phyloP scores from a whole-genome alignment of 345 rosid genomes.

The Carallia brachiata region DNA sequence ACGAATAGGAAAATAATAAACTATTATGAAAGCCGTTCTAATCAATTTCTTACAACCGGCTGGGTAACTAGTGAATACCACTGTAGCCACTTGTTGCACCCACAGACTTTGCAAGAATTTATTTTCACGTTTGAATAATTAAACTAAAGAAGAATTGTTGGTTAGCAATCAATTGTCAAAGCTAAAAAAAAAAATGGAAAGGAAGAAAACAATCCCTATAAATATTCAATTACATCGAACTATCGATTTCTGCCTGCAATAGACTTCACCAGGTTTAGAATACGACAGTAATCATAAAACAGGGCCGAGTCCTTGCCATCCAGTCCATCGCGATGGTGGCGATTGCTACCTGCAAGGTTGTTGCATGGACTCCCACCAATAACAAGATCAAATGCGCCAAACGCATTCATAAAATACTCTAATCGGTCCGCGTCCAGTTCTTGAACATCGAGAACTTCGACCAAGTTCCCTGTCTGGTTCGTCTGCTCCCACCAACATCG shows the following conservation, averaged over 20 bases:
- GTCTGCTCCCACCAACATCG: slow-evolving; percentile 92
- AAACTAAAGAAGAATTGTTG: too few relatives aligned
- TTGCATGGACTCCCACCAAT: slow-evolving; percentile 96
- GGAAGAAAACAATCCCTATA: too few relatives aligned
- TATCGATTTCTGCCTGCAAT: slow-evolving; percentile 22
- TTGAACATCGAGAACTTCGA: slow-evolving; percentile 54
- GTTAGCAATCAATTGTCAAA: too few relatives aligned
- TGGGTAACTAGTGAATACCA: too few relatives aligned
- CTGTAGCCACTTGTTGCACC: too few relatives aligned
- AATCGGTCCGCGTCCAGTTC: slow-evolving; percentile 40
- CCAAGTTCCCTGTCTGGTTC: slow-evolving; percentile 65
- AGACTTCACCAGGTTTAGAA: slow-evolving; percentile 55
- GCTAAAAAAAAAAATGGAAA: too few relatives aligned
- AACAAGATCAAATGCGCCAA: slow-evolving; percentile 83
- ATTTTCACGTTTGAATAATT: too few relatives aligned
- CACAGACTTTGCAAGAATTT: too few relatives aligned
- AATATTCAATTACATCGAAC: slow-evolving; percentile 8
- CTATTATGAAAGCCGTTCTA: too few relatives aligned
- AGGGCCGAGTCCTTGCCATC: slow-evolving; percentile 80
- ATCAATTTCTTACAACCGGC: too few relatives aligned
- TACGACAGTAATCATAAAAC: slow-evolving; percentile 68
- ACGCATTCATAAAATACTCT: slow-evolving; percentile 42
- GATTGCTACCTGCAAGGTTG: slow-evolving; percentile 84
- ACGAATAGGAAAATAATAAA: too few relatives aligned
- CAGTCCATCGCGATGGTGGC: slow-evolving; percentile 68